Base-by-base conservation (phyloP, 805 yeast genomes). In the Candida tammaniensis region DNA sequence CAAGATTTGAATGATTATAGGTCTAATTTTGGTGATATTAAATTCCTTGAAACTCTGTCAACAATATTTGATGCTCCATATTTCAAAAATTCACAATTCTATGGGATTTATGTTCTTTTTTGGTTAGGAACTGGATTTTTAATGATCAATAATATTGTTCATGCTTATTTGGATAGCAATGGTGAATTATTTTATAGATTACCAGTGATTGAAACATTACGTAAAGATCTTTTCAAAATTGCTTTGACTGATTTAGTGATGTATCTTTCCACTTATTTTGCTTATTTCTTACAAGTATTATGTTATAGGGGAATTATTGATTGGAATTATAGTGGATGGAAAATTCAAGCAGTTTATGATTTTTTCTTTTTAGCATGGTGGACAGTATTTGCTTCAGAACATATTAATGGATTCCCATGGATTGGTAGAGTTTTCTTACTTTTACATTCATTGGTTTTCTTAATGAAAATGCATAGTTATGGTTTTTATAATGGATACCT, bases 391-490 rank as follows among this genome's bases (percentile, higher is more conserved):
- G 77, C 93, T 4, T 76, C 80, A 27, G 52, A 52, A 18, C 30
- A 38, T 5, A 53, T 54, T 30, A 57, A 64, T 54, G 63, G 70
- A 25, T 84, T 74, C 49, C 87, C 94, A 9, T 93, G 98, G 98
- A 84, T 89, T 31, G 95, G 87, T 2, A 80, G 80, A 51, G 89
- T 89, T 27, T 93, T 86, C 50, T 61, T 93, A 42, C 74, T 86
- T 40, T 64, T 93, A 33, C 98, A 93, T 54, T 77, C 88, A 8
- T 66, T 87, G 31, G 98, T 93, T 2, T 66, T 88, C 44, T 55
- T 94, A 47, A 93, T 93, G 99, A 93, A 93, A 55, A 82, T 83
- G 78, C 98, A 93, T 57, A 88, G 98, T 2, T 93, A 81, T 55
- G 86, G 86, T 2, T 88, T 85, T 51, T 93, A 80, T 63, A 89